Percentiles rank a stretch among this genome's conserved stretches.
phyloP scores from a whole-genome alignment of 2,329 filamentous ascomycete species.

The Botrytis tulipae region DNA sequence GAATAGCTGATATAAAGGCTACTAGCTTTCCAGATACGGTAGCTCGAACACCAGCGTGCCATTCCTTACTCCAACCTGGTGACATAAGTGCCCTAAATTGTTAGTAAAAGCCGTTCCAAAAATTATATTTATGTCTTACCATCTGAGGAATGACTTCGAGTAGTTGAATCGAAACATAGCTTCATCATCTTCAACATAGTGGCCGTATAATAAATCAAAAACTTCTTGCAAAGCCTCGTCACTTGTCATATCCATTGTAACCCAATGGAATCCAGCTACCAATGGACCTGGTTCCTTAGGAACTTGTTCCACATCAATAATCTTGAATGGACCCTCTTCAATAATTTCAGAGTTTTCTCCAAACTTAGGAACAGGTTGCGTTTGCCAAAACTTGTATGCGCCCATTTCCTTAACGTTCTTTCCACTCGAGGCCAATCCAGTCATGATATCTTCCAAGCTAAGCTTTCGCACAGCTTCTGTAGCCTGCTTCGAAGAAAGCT shows the following conservation, averaged over 20 bases:
- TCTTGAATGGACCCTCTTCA: conserved; percentile 80
- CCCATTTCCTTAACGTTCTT: conserved; percentile 97
- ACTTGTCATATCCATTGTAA: conserved; percentile 79
- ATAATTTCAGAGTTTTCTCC: conserved; percentile 56
- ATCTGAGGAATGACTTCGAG: conserved; percentile 82
- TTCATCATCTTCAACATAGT: conserved; percentile 97
- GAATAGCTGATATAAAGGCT: conserved; percentile 93
- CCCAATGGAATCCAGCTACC: conserved; percentile 88
- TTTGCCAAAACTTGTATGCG: conserved; percentile 98
- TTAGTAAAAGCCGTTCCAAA: conserved; percentile 26
- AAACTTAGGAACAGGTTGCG: conserved; percentile 90
- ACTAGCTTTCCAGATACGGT: conserved; percentile 81
- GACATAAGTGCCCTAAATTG: conserved; percentile 79
- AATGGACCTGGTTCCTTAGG: conserved; percentile 73
- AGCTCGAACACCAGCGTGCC: conserved; percentile 92
- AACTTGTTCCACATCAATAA: conserved; percentile 75
- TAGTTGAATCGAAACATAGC: conserved; percentile 99
- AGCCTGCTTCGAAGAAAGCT: conserved; percentile 42
- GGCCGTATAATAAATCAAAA: conserved; percentile 84
- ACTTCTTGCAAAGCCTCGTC: conserved; percentile 82
- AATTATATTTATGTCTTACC: conserved; percentile 52
- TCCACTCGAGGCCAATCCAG: conserved; percentile 69
- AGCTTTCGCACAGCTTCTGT: conserved; percentile 59
- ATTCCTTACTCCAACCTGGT: conserved; percentile 89
- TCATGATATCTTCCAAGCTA: conserved; percentile 70